These are phyloP conservation scores for slime mould (Dictyostelium discoideum) DNA, from an alignment of 78 protist species.

Conservation along the genomic window DNA sequence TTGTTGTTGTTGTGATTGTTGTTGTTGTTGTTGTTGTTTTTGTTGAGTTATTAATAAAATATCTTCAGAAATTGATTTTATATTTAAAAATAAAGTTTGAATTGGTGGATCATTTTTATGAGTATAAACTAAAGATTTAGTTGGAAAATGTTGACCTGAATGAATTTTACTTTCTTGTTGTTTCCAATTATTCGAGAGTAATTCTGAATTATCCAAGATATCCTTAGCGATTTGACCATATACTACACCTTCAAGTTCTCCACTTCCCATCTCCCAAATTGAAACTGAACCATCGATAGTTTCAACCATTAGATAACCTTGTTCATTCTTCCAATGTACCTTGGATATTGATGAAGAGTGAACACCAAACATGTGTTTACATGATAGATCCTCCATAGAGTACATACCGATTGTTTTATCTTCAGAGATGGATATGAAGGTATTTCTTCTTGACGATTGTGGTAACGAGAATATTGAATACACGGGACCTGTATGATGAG, in stretches of 20 bases:
- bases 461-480: constrained; percentile 40
- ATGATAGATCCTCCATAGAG: constrained; percentile 50
- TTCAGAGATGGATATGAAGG: constrained; percentile 49
- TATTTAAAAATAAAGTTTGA: constrained; percentile 69
- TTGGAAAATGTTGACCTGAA: constrained; percentile 6
- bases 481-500: constrained; percentile 77
- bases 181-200: constrained; percentile 22
- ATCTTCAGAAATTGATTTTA: constrained; percentile 62
- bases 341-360: constrained; percentile 51
- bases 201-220: constrained; percentile 43
- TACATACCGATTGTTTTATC: constrained; percentile 77
- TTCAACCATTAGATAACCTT: constrained; percentile 78
- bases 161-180: constrained; percentile 9
- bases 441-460: not conserved
- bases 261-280: constrained; percentile 81
- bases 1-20: not conserved
- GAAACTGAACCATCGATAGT: constrained; percentile 76
- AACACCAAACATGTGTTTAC: constrained; percentile 83
- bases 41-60: not conserved
- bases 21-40: not conserved
- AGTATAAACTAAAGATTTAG: constrained; percentile 41
- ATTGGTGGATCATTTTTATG: constrained; percentile 76
- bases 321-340: constrained; percentile 74
- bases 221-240: constrained; percentile 74
- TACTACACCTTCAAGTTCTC: constrained; percentile 71